Evolutionary conservation across 805 yeast genomes (phyloP), one percentile per base, ranked within the genome.

Genomic region (Cyberlindnera euphorbiae): DNA sequence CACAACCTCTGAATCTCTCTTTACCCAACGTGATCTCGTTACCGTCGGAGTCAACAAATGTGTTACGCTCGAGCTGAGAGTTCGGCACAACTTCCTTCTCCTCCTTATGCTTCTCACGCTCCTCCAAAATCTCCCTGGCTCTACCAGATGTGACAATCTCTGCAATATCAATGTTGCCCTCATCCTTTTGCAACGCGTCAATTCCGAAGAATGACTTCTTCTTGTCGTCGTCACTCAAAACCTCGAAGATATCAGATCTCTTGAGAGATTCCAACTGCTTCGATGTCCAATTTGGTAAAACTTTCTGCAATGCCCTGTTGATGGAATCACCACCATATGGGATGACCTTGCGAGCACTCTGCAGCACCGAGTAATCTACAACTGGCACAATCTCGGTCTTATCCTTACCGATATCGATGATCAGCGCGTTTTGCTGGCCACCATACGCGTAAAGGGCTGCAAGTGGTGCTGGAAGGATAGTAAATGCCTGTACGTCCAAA

Each of bases 151-250:
- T 75, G 10, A 89, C 93, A 47, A 89, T 77, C 27, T 88, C 86
- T 2, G 96, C 96, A 32, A 90, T 88, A 57, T 90, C 96, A 26
- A 87, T 69, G 35, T 87, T 94, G 21, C 82, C 90, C 26, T 77
- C 86, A 5, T 66, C 69, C 12, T 56, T 60, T 12, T 42, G 41
- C 7, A 69, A 59, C 23, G 72, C 80, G 33, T 73, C 77, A 39
- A 69, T 55, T 15, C 82, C 79, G 48, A 78, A 79, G 52, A 77
- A 79, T 1, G 84, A 75, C 40, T 69, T 71, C 36, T 72, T 66
- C 27, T 75, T 73, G 31, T 72, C 82, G 49, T 81, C 84, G 42
- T 77, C 81, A 60, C 72, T 75, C 45, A 88, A 68, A 7, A 86
- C 82, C 64, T 90, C 97, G 55, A 67, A 90, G 32, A 90, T 83